Evolutionary conservation across 192 early-diverging fungal genomes (phyloP).

Genomic region (Podila epigama): DNA sequence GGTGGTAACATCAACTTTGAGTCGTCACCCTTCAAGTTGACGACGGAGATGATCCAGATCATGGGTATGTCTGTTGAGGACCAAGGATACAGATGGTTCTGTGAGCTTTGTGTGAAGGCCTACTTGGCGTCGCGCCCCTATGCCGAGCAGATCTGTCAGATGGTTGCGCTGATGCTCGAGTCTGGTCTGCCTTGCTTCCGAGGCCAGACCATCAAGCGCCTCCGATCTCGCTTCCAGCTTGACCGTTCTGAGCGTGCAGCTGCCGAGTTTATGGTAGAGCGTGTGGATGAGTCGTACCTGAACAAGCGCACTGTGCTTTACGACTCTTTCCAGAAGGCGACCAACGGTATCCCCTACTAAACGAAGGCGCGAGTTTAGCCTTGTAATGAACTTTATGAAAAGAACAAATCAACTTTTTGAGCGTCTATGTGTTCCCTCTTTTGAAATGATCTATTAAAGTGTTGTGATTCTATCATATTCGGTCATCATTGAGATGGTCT

Average conservation of each 20-base stretch:
- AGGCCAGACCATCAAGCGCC: conserved; percentile 89
- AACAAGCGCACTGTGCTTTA: conserved; percentile 89
- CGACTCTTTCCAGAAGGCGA: conserved; percentile 84
- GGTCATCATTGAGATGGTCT: neutral
- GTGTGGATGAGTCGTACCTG: conserved; percentile 91
- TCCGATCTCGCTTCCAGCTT: conserved; percentile 87
- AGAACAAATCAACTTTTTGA: too few relatives aligned
- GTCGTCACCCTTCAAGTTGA: conserved; percentile 97
- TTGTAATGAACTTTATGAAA: neutral
- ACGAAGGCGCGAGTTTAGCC: neutral
- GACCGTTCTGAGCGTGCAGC: conserved; percentile 90
- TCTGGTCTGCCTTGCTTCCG: conserved; percentile 99
- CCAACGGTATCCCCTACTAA: conserved; percentile 70
- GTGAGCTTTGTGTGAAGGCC: conserved; percentile 88
- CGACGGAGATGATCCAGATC: conserved; percentile 95
- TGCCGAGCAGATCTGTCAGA: conserved; percentile 89
- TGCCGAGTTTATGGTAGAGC: conserved; percentile 93
- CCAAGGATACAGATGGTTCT: conserved; percentile 88
- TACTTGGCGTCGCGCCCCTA: conserved; percentile 92
- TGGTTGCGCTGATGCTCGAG: conserved; percentile 92
- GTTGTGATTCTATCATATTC: neutral
- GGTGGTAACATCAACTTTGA: conserved; percentile 94
- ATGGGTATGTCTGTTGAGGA: conserved; percentile 90
- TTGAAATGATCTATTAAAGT: neutral
- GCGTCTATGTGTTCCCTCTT: too few relatives aligned